Evolutionary conservation across 108 stramenopile genomes (phyloP), one percentile per base, ranked within the genome.

Genomic region (Phaeodactylum tricornutum): DNA sequence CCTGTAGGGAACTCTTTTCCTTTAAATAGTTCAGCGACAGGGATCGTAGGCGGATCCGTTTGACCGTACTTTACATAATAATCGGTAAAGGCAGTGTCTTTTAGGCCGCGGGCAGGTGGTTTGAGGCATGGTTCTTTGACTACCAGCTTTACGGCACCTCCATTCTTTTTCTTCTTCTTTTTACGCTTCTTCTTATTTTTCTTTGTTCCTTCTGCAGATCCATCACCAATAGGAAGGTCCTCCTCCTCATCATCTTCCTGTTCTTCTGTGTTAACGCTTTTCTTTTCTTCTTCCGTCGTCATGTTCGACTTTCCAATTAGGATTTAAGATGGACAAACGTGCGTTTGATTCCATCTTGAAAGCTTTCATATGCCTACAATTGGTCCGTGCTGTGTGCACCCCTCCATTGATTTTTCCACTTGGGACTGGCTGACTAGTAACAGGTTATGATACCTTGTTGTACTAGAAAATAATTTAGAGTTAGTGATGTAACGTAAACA

Each of bases 11-110:
- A 93, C 39, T 67, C 47, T 31, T 57, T 67, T 0, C 58, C 72
- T 7, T 50, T 39, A 41, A 87, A 92, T 26, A 92, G 59, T 5
- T 78, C 51, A 3, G 48, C 64, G 0, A 84, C 80, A 7, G 95
- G 95, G 37, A 94, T 93, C 33, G 98, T 79, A 8, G 98, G 98
- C 16, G 96, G 95, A 21, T 93, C 80, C 0, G 98, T 97, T 74
- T 99, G 98, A 11, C 96, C 96, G 40, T 92, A 74, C 32, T 79
- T 67, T 19, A 87, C 79, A 53, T 95, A 94, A 62, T 84, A 94
- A 51, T 99, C 95, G 1, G 90, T 92, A 60, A 87, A 95, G 47
- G 74, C 73, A 5, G 75, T 92, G 2, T 72, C 80, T 39, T 81
- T 71, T 25, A 90, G 66, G 38, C 91, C 79, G 4, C 64, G 62